Evolutionary conservation across 2,329 filamentous ascomycete genomes (phyloP).

Genomic region (Chaetomium sp.): DNA sequence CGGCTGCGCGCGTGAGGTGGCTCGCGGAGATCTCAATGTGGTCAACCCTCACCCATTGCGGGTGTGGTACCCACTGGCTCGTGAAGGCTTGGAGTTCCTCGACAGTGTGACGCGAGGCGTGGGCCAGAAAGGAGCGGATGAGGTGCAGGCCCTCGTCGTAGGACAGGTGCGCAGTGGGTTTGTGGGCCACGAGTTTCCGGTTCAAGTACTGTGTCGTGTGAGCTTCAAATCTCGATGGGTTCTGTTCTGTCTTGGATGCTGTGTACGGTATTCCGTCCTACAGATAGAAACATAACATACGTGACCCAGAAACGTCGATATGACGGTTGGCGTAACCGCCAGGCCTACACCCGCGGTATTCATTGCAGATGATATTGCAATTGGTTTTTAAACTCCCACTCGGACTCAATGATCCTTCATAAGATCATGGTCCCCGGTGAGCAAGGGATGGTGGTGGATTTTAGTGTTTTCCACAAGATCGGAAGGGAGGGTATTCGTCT

Average conservation of each 20-base stretch:
- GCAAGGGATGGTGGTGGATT: not conserved
- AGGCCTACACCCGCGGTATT: conserved; percentile 76
- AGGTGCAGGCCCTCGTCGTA: conserved; percentile 90
- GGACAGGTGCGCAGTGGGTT: conserved; percentile 82
- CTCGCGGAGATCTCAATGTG: conserved; percentile 57
- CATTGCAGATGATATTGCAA: conserved; percentile 33
- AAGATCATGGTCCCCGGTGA: not conserved
- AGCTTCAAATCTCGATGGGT: not conserved
- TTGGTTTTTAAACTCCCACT: not conserved
- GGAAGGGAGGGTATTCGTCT: not conserved
- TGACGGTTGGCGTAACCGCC: conserved; percentile 79
- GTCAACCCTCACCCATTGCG: conserved; percentile 79
- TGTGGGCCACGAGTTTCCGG: conserved; percentile 64
- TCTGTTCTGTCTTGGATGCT: not conserved
- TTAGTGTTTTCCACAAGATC: not conserved
- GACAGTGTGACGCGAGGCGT: conserved; percentile 81
- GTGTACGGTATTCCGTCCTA: not conserved
- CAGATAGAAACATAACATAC: conserved; percentile 42
- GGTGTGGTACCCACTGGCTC: conserved; percentile 81
- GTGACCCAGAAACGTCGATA: conserved; percentile 82
- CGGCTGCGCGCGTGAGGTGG: conserved; percentile 60
- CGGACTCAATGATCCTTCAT: not conserved
- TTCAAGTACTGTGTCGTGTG: conserved; percentile 62
- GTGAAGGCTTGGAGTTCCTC: conserved; percentile 93
- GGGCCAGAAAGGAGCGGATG: conserved; percentile 77